Evolutionary conservation across 106 monocot genomes (phyloP).

Genomic region (Phalaenopsis equestris): DNA sequence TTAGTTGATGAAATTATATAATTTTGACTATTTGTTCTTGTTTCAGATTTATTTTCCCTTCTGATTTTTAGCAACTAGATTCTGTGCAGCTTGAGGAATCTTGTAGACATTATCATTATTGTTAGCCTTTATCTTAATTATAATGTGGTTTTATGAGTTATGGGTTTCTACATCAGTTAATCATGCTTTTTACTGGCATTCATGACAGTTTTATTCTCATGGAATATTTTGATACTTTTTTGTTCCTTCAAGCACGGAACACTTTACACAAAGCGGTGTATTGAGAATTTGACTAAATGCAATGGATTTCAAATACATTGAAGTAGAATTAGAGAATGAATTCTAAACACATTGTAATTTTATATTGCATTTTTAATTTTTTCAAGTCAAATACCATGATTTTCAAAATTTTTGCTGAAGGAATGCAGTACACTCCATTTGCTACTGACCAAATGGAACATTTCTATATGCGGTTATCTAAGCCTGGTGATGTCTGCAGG

Average conservation of each 20-base stretch:
- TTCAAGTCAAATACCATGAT: neutral
- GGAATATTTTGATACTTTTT: neutral
- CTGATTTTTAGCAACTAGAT: neutral
- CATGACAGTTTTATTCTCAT: neutral
- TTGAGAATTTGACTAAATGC: too few species aligned
- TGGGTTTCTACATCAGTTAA: neutral
- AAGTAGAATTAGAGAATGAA: too few species aligned
- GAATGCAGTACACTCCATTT: too few species aligned
- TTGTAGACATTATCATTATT: neutral
- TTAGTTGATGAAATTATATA: neutral
- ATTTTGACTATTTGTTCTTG: neutral
- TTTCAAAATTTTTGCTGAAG: neutral
- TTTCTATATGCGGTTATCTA: neutral
- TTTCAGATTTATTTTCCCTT: neutral
- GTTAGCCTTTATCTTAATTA: neutral
- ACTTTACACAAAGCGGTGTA: too few species aligned
- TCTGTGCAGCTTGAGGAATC: neutral
- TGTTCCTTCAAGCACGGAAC: neutral
- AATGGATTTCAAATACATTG: too few species aligned
- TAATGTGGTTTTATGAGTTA: neutral
- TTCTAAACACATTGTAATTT: too few species aligned
- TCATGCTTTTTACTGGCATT: neutral
- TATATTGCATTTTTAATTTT: too few species aligned
- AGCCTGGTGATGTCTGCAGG: slow-evolving; percentile 27
- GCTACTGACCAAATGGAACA: neutral